Base-by-base conservation (phyloP, 2,329 filamentous ascomycete species). In the Fusarium siculi region DNA sequence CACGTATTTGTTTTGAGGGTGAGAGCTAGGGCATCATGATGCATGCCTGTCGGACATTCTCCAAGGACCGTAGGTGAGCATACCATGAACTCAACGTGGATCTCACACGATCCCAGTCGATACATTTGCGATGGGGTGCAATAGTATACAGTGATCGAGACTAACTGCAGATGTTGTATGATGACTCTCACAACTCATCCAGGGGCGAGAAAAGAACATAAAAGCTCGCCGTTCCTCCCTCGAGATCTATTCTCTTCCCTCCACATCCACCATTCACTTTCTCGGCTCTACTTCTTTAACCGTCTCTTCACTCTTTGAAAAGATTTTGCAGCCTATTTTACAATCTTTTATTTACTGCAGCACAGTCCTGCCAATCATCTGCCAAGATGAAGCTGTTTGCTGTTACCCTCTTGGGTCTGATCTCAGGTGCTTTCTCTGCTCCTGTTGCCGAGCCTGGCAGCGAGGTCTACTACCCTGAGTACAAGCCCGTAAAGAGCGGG, bases 361-460 rank as follows among this genome's bases (percentile, higher is more conserved):
- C 42, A 56, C 25, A 49, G 23, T 7, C 8, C 8, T 21, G 34
- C 25, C 47, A 14, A 42, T 7, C 28, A 54, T 46, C 25, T 30
- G 12, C 16, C 37, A 68, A 68, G 21, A 69, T 69, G 66, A 69
- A 68, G 52, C 40, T 69, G 30, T 68, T 64, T 52, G 44, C 52
- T 39, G 18, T 68, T 34, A 34, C 44, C 18, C 39, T 68, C 16
- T 23, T 68, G 18, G 64, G 57, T 9, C 58, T 69, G 30, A 68
- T 44, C 19, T 68, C 64, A 6, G 46, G 25, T 43, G 54, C 37
- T n/a, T 14, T 62, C 15, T 60, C 66, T n/a, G 64, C 36, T 34
- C 66, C 66, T 2, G 36, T 61, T 11, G 36, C 40, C 42, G 57
- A 63, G 12, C 50, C 63, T 28, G 47, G 65, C 8, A 47, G 16